These are phyloP conservation scores for Cardamine chenopodiifolia DNA, from an alignment of 345 rosid species.

Conservation along the genomic window DNA sequence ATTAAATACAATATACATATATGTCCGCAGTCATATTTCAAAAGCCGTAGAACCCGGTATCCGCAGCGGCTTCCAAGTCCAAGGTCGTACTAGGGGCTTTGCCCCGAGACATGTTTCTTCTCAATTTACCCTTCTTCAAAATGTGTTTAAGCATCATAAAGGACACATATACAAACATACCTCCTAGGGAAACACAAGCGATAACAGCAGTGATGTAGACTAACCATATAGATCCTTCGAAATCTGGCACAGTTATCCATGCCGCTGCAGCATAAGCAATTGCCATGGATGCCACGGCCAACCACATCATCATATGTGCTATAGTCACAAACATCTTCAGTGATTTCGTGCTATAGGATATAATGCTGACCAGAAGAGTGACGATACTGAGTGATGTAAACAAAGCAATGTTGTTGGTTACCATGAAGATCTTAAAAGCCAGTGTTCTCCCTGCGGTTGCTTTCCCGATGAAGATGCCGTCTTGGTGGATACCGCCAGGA, in stretches of 20 bases:
- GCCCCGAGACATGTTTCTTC: not conserved
- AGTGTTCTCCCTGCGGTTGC: not conserved
- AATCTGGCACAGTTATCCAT: not conserved
- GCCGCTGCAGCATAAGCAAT: not conserved
- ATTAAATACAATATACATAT: not conserved
- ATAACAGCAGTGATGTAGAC: not conserved
- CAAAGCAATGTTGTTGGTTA: not conserved
- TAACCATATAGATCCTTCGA: not conserved
- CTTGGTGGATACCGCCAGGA: not conserved
- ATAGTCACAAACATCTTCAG: not conserved
- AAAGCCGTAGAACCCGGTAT: not conserved
- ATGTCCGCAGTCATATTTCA: not conserved
- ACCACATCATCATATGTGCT: not conserved
- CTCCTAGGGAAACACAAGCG: not conserved
- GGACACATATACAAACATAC: not conserved
- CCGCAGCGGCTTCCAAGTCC: not conserved
- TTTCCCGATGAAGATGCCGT: not conserved
- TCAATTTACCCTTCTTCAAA: not conserved
- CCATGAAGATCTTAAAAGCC: not conserved
- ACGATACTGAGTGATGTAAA: slow-evolving; percentile 1
- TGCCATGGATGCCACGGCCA: not conserved
- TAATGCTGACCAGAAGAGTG: slow-evolving; percentile 1
- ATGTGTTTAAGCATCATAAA: not conserved
- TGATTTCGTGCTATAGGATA: not conserved
- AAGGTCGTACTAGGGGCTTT: not conserved